Conservation (phyloP, 768 basidiomycete species). For the Saitozyma podzolica region DNA sequence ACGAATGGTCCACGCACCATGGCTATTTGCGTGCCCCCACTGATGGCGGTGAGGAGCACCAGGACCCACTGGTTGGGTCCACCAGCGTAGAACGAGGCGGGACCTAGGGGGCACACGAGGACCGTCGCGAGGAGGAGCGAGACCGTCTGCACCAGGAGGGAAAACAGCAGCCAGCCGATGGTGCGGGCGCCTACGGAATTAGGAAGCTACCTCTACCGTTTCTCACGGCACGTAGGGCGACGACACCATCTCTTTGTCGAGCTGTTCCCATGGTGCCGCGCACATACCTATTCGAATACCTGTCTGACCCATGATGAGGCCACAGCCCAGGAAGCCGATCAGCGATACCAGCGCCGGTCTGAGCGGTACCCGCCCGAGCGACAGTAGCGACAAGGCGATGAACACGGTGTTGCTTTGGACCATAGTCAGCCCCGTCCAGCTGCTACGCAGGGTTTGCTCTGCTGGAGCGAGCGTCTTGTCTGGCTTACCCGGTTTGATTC, state of each 20-base stretch:
- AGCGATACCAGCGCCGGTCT: constrained; percentile 18
- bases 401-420: constrained; percentile 24
- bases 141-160: too few species aligned
- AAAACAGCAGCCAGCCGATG: too few species aligned
- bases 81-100: too few species aligned
- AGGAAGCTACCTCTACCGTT: background rate
- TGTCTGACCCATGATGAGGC: constrained; percentile 29
- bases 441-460: background rate
- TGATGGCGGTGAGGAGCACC: constrained; percentile 18
- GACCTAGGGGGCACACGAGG: too few species aligned
- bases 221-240: background rate
- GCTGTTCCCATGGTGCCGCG: background rate
- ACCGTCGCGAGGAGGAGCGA: too few species aligned
- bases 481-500: constrained; percentile 11
- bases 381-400: constrained; percentile 15
- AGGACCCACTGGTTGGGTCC: constrained; percentile 18
- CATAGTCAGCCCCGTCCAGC: background rate
- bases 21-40: constrained; percentile 28
- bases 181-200: too few species aligned
- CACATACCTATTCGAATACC: constrained; percentile 19
- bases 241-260: background rate
- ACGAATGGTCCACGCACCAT: constrained; percentile 14
- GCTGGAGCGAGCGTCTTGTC: too few species aligned
- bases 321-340: constrained; percentile 18
- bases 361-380: constrained; percentile 4